Evolutionary conservation across 495 filamentous ascomycete genomes (phyloP), one percentile per base, ranked within the genome.

Genomic region (Patellaria atrata): DNA sequence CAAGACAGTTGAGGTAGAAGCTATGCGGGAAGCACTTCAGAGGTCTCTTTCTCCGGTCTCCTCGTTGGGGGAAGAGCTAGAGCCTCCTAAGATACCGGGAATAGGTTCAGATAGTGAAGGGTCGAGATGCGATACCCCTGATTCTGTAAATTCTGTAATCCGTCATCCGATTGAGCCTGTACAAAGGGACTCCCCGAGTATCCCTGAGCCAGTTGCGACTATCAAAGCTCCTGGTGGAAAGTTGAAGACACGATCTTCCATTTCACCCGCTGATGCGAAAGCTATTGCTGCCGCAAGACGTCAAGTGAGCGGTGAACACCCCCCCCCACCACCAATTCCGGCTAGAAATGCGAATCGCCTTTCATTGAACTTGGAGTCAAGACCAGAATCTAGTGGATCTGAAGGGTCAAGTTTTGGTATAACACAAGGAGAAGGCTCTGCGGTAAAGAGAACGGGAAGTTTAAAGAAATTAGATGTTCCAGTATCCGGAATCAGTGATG

Each of bases 141-240:
- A 79, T 22, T 93, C 87, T 2, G 83, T 84, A 7, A 82, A 89
- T 19, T 94, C 89, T n/a, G 85, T 94, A 17, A 91, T 94, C 43
- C 79, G 83, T 37, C 82, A 82, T 44, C 71, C 82, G 13, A 54
- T 48, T 26, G 49, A 65, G 37, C 37, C 60, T 6, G 53, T 60
- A 7, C 35, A 47, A 16, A 25, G 31, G 8, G 64, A 72, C 6
- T 71, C 69, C 4, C 69, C 73, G 5, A 54, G 60, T 10, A 70
- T 97, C 24, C 83, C 87, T 2, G 86, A 94, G 43, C 73, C 74
- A 15, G 55, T 85, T 22, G 84, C 91, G 3, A 96, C 91, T 3
- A 85, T 96, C 59, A 86, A 83, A 39, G 76, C 87, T 4, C 77
- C 82, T 15, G 84, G 87, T 11, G 76, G 79, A 28, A 81, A 74